Base-by-base conservation (phyloP, 257 asterid species). In the Parsonsia alboflavescens region DNA sequence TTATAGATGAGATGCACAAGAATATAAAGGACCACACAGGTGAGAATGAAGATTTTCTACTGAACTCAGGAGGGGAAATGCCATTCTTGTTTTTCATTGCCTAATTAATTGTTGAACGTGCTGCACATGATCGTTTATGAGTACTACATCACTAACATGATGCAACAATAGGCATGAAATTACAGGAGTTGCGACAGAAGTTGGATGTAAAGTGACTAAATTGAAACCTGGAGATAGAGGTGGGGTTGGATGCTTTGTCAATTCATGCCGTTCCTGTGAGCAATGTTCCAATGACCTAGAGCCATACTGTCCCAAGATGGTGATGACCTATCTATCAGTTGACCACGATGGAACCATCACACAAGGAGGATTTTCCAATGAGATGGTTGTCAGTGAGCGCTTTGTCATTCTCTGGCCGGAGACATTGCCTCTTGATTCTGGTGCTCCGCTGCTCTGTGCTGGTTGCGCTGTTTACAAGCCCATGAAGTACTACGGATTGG, bases 361-460 rank as follows among this genome's bases (percentile, higher is more conserved):
- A 0, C 46, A 28, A 6, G 84, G 81, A 39, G 84, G 84, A 3
- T 80, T 68, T 69, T 77, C 84, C 0, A 59, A 69, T 26, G 74
- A 68, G 54, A 76, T 80, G 76, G 79, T 80, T 0, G 81, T 50
- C 9, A 54, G 77, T 0, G 76, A 80, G 79, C 79, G 69, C 52
- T 80, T 68, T 33, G 79, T 39, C 5, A 21, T 80, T 44, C 58
- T 17, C 0, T 77, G 79, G 81, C 84, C 81, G 0, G 81, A 80
- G 39, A 77, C 63, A 3, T 30, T 80, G 42, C 71, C 84, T 0
- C 75, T 77, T 33, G 73, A 80, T 10, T 76, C 79, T 0, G 79
- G 82, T 30, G 82, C 84, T 28, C 84, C 81, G 0, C 70, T 77
- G 44, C 77, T 80, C 17, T 79, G 82, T 33, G 82, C 79, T 10